Conservation (phyloP, 768 basidiomycete genomes). For the Fistulinella prunicolor region DNA sequence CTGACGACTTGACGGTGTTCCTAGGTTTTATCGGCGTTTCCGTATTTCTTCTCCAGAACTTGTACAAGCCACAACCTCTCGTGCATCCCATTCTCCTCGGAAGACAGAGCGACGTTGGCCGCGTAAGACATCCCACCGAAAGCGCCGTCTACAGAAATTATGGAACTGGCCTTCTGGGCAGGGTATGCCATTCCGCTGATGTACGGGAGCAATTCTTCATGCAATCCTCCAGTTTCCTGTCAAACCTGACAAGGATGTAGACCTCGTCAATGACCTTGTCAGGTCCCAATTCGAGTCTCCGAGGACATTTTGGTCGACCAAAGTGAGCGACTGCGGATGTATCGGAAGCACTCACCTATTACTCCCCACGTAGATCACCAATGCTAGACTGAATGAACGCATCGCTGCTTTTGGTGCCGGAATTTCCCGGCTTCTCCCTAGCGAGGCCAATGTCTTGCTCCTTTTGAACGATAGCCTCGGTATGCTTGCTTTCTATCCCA, state of each 20-base stretch:
- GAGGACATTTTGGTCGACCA: conserved; percentile 77
- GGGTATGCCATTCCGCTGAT: conserved; percentile 46
- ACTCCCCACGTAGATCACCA: conserved; percentile 58
- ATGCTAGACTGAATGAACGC: conserved; percentile 65
- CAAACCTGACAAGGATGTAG: conserved; percentile 68
- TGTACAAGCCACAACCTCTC: conserved; percentile 79
- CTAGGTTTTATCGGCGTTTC: conserved; percentile 73
- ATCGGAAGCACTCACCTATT: not conserved
- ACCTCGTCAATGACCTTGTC: conserved; percentile 63
- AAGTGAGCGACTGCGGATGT: conserved; percentile 41
- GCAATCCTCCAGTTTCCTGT: conserved; percentile 57
- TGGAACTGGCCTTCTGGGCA: conserved; percentile 77
- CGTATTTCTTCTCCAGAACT: conserved; percentile 70
- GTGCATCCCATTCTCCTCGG: conserved; percentile 94
- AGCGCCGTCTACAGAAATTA: conserved; percentile 92
- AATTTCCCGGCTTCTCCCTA: conserved; percentile 53
- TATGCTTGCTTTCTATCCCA: conserved; percentile 28
- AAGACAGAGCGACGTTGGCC: conserved; percentile 84
- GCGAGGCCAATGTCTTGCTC: conserved; percentile 67
- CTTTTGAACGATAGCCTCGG: conserved; percentile 79
- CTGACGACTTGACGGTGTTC: conserved; percentile 77
- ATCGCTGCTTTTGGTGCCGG: conserved; percentile 74
- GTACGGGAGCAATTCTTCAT: conserved; percentile 1
- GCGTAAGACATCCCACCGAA: conserved; percentile 76
- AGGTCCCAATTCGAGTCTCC: conserved; percentile 62